Evolutionary conservation across 805 yeast genomes (phyloP).

Genomic region (Metschnikowia colocasiae): DNA sequence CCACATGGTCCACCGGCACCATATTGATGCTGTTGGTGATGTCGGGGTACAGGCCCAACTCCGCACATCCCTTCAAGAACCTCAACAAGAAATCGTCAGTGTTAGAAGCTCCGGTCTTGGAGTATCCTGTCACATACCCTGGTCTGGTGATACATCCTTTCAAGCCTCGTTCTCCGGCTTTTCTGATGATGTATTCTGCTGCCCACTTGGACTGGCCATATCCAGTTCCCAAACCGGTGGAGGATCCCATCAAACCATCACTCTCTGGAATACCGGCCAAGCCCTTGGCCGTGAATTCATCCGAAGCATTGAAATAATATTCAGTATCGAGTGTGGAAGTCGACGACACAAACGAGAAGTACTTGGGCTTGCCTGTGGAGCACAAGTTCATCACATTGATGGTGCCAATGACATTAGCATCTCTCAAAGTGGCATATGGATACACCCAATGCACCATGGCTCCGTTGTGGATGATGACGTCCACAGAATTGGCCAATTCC

Average conservation of each 20-base stretch:
- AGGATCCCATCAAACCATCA: conserved; percentile 80
- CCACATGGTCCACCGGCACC: conserved; percentile 98
- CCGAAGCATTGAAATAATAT: conserved; percentile 74
- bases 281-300: conserved; percentile 60
- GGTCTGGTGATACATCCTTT: conserved; percentile 90
- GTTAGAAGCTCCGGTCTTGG: conserved; percentile 81
- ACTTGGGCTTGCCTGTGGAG: conserved; percentile 76
- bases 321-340: conserved; percentile 90
- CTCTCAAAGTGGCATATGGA: conserved; percentile 86
- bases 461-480: conserved; percentile 90
- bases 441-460: conserved; percentile 99
- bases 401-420: conserved; percentile 88
- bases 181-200: conserved; percentile 83
- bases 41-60: conserved; percentile 81
- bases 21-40: conserved; percentile 86
- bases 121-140: conserved; percentile 90
- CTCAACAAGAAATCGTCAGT: conserved; percentile 95
- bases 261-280: conserved; percentile 72
- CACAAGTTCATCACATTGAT: conserved; percentile 78
- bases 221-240: conserved; percentile 80
- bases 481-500: conserved; percentile 55
- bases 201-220: conserved; percentile 99
- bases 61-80: conserved; percentile 91
- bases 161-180: conserved; percentile 85
- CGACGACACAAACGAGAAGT: conserved; percentile 88